Conservation (phyloP, 306 rosid genomes). For the Astragalus membranaceus region DNA sequence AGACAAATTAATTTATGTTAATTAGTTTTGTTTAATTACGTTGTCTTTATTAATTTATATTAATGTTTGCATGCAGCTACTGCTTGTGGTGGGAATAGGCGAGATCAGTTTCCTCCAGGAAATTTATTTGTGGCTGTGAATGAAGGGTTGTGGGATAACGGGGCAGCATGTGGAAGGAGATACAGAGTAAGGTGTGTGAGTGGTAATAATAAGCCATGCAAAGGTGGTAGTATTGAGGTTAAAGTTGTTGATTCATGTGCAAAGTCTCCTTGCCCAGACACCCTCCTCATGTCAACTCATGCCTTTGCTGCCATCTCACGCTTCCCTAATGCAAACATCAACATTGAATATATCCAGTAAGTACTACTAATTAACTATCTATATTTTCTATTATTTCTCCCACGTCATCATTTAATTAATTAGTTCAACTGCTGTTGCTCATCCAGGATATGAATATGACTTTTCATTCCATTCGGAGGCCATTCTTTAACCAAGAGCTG, state of each 20-base stretch:
- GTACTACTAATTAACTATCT: too few relatives aligned
- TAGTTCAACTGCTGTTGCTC: not conserved
- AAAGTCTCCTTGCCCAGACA: conserved; percentile 35
- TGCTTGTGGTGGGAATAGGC: conserved; percentile 36
- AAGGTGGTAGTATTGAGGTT: conserved; percentile 44
- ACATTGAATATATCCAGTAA: conserved; percentile 58
- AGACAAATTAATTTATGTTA: too few relatives aligned
- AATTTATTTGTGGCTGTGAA: conserved; percentile 47
- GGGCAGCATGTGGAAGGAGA: conserved; percentile 70
- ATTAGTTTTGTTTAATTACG: not conserved
- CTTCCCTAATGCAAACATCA: conserved; percentile 33
- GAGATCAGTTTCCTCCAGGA: conserved; percentile 44
- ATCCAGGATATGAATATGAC: conserved; percentile 23
- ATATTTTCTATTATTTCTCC: not conserved
- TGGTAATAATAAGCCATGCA: conserved; percentile 60
- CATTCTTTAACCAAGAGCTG: not conserved
- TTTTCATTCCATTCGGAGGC: not conserved
- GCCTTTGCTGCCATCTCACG: conserved; percentile 55
- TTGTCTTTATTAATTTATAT: too few relatives aligned
- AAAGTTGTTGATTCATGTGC: conserved; percentile 56
- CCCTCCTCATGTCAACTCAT: conserved; percentile 40
- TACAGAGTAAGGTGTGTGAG: conserved; percentile 64
- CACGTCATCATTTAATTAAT: not conserved
- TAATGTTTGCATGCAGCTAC: conserved; percentile 32
- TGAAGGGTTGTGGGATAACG: conserved; percentile 77